A percentile compares a stretch with the other conserved stretches of the same genome.
These are phyloP conservation scores for Porcisia hertigi DNA, from an alignment of 208 protist species.

Conservation along the genomic window DNA sequence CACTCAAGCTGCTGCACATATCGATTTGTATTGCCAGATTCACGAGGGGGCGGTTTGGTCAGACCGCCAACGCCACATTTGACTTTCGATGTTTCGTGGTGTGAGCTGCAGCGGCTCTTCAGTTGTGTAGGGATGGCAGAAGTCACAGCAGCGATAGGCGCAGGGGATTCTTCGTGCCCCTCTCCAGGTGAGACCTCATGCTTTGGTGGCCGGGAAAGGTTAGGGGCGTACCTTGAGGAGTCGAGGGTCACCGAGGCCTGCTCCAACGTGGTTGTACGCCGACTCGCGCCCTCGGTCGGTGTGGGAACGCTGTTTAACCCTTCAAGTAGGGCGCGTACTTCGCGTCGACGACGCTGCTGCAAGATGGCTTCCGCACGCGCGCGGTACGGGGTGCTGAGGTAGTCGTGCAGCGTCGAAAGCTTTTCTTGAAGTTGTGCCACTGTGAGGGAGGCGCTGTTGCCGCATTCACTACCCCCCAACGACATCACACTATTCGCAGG, in stretches of 20 bases:
- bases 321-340: conserved; percentile 1
- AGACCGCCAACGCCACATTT: not conserved
- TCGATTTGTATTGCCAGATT: not conserved
- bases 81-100: not conserved
- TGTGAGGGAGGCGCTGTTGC: conserved; percentile 9
- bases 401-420: conserved; percentile 27
- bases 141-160: not conserved
- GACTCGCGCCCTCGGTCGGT: not conserved
- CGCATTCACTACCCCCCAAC: not conserved
- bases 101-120: not conserved
- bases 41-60: not conserved
- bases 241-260: not conserved
- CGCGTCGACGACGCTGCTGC: conserved; percentile 21
- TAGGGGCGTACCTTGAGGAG: not conserved
- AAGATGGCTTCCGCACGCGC: conserved; percentile 22
- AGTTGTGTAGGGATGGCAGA: not conserved
- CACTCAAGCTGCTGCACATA: conserved; percentile 22
- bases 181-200: not conserved
- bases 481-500: not conserved
- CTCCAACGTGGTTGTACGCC: not conserved
- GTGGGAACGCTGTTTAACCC: not conserved
- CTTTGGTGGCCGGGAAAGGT: not conserved
- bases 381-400: conserved; percentile 33
- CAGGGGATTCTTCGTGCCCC: not conserved
- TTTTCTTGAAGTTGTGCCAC: conserved; percentile 30